These are phyloP conservation scores for Penicillium egyptiacum DNA, from an alignment of 495 filamentous ascomycete genomes.

Conservation along the genomic window DNA sequence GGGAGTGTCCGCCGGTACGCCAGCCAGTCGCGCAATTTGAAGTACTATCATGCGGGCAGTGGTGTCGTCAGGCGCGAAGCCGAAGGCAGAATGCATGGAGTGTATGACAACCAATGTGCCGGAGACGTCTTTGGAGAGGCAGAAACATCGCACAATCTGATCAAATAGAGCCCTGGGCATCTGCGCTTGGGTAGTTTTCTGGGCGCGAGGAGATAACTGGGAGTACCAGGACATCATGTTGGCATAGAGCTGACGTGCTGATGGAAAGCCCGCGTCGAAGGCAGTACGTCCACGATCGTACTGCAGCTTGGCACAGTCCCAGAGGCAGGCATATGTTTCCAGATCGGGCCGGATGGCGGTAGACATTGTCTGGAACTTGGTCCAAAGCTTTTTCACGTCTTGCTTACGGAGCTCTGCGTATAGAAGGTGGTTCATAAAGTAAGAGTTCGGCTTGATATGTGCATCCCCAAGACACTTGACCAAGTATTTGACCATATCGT, in stretches of 20 bases:
- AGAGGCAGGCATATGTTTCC: constrained; percentile 69
- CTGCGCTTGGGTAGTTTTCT: constrained; percentile 30
- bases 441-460: constrained; percentile 63
- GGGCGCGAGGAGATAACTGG: constrained; percentile 29
- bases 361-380: constrained; percentile 54
- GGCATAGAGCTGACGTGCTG: constrained; percentile 56
- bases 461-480: constrained; percentile 56
- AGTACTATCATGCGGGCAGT: constrained; percentile 54
- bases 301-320: constrained; percentile 56
- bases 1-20: constrained; percentile 39
- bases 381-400: constrained; percentile 51
- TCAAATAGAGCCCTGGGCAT: constrained; percentile 56
- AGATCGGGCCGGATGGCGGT: constrained; percentile 57
- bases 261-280: constrained; percentile 38
- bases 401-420: constrained; percentile 56
- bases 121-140: constrained; percentile 50
- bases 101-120: constrained; percentile 64
- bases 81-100: constrained; percentile 54
- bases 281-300: constrained; percentile 46
- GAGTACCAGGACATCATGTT: constrained; percentile 60
- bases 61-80: constrained; percentile 50
- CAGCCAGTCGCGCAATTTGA: constrained; percentile 50
- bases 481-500: constrained; percentile 56
- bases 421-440: constrained; percentile 75
- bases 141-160: constrained; percentile 57